Evolutionary conservation across 2,329 filamentous ascomycete genomes (phyloP).

Genomic region (Fusarium nelsonii): DNA sequence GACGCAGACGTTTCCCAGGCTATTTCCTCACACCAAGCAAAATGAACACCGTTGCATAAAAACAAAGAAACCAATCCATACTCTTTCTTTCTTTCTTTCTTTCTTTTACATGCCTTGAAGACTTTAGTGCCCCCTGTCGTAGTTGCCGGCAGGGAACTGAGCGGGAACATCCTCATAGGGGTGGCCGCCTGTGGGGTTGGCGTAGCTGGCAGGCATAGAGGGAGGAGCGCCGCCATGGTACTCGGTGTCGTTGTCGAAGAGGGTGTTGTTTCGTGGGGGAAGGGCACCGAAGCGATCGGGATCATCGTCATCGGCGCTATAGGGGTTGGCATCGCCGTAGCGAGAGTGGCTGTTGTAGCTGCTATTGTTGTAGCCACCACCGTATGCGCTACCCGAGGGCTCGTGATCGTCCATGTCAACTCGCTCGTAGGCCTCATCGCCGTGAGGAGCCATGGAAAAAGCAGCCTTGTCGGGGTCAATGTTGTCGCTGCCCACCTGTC

Average conservation of each 20-base stretch:
- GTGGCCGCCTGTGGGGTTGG: constrained; percentile 43
- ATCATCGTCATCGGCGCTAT: constrained; percentile 57
- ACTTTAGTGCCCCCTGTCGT: constrained; percentile 63
- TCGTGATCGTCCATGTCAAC: constrained; percentile 69
- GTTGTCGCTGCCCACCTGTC: constrained; percentile 59
- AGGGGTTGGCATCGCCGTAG: constrained; percentile 56
- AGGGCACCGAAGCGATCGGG: constrained; percentile 56
- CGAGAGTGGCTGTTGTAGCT: constrained; percentile 49
- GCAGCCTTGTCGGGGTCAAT: constrained; percentile 78
- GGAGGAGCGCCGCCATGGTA: constrained; percentile 54
- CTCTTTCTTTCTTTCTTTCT: constrained; percentile 38
- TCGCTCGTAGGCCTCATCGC: constrained; percentile 74
- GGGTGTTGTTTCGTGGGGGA: constrained; percentile 54
- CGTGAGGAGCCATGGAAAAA: constrained; percentile 75
- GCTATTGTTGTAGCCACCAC: constrained; percentile 50
- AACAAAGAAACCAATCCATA: constrained; percentile 42
- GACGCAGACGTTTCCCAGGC: constrained; percentile 36
- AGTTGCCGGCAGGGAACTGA: constrained; percentile 69
- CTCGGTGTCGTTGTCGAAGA: constrained; percentile 65
- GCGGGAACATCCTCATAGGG: constrained; percentile 57
- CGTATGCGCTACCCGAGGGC: constrained; percentile 38
- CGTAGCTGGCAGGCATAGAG: constrained; percentile 44
- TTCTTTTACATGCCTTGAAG: constrained; percentile 34
- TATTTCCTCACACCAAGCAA: constrained; percentile 36
- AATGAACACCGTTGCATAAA: constrained; percentile 36